Base-by-base conservation (phyloP, 106 monocot species). In the Platanthera zijinensis region DNA sequence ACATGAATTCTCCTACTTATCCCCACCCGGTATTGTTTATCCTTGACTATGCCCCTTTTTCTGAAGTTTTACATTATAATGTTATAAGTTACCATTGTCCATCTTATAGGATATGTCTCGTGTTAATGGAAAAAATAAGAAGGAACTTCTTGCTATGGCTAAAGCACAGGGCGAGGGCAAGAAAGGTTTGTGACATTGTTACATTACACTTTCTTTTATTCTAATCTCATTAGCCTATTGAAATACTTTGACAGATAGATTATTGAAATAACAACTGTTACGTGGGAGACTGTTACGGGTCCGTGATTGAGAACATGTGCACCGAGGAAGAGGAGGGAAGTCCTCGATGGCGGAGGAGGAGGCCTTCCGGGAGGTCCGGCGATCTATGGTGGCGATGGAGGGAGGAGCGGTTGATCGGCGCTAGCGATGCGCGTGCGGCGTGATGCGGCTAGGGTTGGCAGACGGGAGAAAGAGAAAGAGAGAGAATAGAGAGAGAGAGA, bases 91-190 rank as follows among this genome's bases (percentile, higher is more conserved):
- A 52, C 57, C 71, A 15, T 71, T 77, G 10, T 72, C 17, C 71
- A 45, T 69, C 4, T 64, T n/a, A 49, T 68, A 97, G 97, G 94
- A 97, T 74, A 97, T 97, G 97, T 94, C 97, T 85, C 89, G 88
- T 79, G 89, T 91, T 77, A 91, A 89, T 82, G 97, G 97, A 68
- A 97, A 97, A 83, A 97, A 97, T 22, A 97, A 91, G 81, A 97
- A 94, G 78, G 97, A 97, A 82, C 91, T 97, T 71, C 88, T 97
- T 79, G 97, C 97, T 54, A 97, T 97, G 97, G 97, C 97, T 57
- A 94, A 88, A 89, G 94, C 86, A 50, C 91, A 89, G 75, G 94
- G 87, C 32, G 90, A 90, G 75, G 86, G 85, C 47, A 88, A 90
- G 76, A 88, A 90, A 92, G 90, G 95, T 90, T 45, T 45, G 81